Percentiles rank a stretch among this genome's conserved stretches.
These are phyloP conservation scores for Larix sibirica DNA, from an alignment of 83 land plant genomes.

Conservation along the genomic window DNA sequence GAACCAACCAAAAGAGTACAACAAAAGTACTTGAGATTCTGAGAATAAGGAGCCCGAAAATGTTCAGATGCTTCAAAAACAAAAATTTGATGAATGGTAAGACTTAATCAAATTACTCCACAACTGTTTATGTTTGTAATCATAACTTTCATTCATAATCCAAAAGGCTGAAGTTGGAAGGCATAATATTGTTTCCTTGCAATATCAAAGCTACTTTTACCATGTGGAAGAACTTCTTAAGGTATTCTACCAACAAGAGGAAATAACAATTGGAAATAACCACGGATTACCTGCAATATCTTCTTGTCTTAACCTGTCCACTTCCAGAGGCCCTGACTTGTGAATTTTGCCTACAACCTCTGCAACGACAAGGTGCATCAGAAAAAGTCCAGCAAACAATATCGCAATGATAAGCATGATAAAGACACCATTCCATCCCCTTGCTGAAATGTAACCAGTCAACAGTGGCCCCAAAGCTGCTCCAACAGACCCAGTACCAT, in stretches of 20 bases:
- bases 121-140: background rate
- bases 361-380: slow-evolving; percentile 51
- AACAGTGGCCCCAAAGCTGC: slow-evolving; percentile 92
- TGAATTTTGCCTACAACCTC: slow-evolving; percentile 43
- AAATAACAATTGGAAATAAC: background rate
- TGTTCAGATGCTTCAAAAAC: background rate
- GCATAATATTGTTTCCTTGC: background rate
- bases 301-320: background rate
- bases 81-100: background rate
- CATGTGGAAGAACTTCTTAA: background rate
- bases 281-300: slow-evolving; percentile 12
- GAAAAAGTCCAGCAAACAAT: slow-evolving; percentile 51
- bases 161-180: background rate
- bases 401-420: slow-evolving; percentile 69
- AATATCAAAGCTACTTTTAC: background rate
- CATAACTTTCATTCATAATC: background rate
- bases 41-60: background rate
- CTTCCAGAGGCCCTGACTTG: background rate
- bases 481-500: slow-evolving; percentile 93
- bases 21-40: background rate
- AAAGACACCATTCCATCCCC: slow-evolving; percentile 85
- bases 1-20: background rate
- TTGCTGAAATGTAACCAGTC: slow-evolving; percentile 86
- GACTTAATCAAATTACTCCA: background rate
- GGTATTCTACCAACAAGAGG: background rate